Evolutionary conservation across 2,329 filamentous ascomycete genomes (phyloP), one percentile per base, ranked within the genome.

Genomic region (Bipolaris bicolor): DNA sequence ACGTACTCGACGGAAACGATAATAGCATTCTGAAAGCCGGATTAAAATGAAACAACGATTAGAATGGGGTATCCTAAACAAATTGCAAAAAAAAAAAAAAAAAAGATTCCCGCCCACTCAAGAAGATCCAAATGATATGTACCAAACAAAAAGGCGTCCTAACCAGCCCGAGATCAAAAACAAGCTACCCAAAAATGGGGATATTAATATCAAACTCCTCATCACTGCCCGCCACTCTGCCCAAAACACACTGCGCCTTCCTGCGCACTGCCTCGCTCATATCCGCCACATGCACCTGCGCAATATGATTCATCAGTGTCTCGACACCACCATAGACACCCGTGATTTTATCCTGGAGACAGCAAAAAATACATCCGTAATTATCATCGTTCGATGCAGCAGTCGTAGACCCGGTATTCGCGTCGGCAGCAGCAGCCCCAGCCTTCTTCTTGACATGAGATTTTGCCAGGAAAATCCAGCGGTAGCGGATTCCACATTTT

Each of bases 401-500:
- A 5, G 29, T 3, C 10, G 4, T 31, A 31, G 29, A 31, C 2
- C 3, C 29, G 4, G 10, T 31, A 31, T 31, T 31, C 29, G 29
- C 29, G 10, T 31, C 29, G 1, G 29, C 29, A 5, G 29, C 10
- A 13, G 29, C 29, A 7, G 61, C 62, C 10, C 24, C 18, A 2
- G 54, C 36, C 20, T 59, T 63, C 52, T 64, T 66, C 49, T 59
- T 71, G 1, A 63, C 58, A 26, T 78, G 76, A 4, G 60, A 68
- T 48, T 77, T 78, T 0, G 76, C 76, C 7, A 78, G 67, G 58
- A 78, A 77, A 6, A 74, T 62, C 76, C 75, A 78, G n/a, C 67
- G 65, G 49, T 77, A 78, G 1, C 69, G 66, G 20, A 77, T 70
- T 0, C 72, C 73, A 0, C 64, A 61, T 7, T 66, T 63, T n/a